Evolutionary conservation across 208 protist species (phyloP), one percentile per base, ranked within the genome.

Genomic region (Acanthamoeba quina): DNA sequence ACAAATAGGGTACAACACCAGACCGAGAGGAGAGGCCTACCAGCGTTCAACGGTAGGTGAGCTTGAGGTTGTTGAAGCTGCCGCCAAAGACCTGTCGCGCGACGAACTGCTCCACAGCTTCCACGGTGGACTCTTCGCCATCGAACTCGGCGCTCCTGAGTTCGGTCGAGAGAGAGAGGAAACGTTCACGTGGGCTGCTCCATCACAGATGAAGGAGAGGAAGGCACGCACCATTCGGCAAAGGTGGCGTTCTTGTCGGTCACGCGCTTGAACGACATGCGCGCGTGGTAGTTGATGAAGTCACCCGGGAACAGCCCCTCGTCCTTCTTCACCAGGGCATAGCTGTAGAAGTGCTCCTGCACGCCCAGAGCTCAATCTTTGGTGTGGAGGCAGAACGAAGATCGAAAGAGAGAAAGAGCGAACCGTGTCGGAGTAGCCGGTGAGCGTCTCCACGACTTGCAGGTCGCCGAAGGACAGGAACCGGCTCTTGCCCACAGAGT

Each of bases 261-360:
- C 44, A 83, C 47, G 37, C 74, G 74, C 74, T 83, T 83, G 74
- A 83, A 56, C 24, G 44, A 58, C 24, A 83, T 6, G 17, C 74
- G 74, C 21, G 74, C 74, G 41, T 83, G 74, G 74, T 83, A 83
- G 74, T 83, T 83, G 74, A 17, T 29, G 41, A 83, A 56, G 44
- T 47, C 29, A 21, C 74, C 74, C 5, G 74, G 74, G 74, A 83
- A 83, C 4, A 83, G 13, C 9, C 74, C 74, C 21, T 83, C 74
- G 47, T 83, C 74, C 17, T 47, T 83, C 74, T 56, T 83, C 11
- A 56, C 74, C 44, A 83, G 5, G 26, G 13, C 17, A 6, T 83
- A 83, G 9, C n/a, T 34, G 74, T 83, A 83, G 41, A 47, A 83
- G 74, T 83, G 74, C 34, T 83, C 74, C 74, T 83, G n/a, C 47